Evolutionary conservation across 1,139 yeast species (phyloP), one percentile per base, ranked within the genome.

Genomic region (Ashbya aceris): DNA sequence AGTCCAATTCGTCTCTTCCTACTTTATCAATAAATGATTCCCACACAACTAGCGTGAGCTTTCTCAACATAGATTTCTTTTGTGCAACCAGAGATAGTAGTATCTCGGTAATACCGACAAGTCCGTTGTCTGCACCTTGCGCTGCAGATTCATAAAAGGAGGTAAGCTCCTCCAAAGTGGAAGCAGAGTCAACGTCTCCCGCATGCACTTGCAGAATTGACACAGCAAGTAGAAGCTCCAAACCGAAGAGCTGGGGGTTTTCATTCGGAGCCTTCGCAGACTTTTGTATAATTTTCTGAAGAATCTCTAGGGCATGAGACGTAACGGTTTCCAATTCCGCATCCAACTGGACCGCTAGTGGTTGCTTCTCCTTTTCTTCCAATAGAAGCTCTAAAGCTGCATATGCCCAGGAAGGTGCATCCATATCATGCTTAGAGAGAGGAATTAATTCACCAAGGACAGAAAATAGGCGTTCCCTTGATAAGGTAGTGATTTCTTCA

Each of bases 131-230:
- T 20, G 62, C 61, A 32, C 56, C 60, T 27, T 57, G 60, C 7
- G 57, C 54, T 37, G 69, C 65, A 27, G 67, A 61, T 33, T 66
- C 65, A 49, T 70, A 77, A 45, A 79, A 76, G 12, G 66, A 64
- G 44, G 72, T 77, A 43, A 89, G 66, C 56, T 89, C 98, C 32
- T 78, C 80, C 34, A 87, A 68, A 17, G 86, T 80, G 28, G 77
- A 69, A 4, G 83, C 77, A 0, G 95, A 82, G 48, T 89, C 97
- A 2, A 70, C 78, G 52, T 80, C 87, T 13, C 91, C 94, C 48
- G 79, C 68, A 56, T 80, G 87, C 34, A 89, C 70, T 58, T 87
- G 96, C 26, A 91, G 61, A 37, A 87, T 63, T 2, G 83, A 83
- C 73, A 85, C 76, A 0, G 96, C 82, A 45, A 84, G 77, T 39